phyloP scores from a whole-genome alignment of 306 rosid genomes.

The Medicago lupulina region DNA sequence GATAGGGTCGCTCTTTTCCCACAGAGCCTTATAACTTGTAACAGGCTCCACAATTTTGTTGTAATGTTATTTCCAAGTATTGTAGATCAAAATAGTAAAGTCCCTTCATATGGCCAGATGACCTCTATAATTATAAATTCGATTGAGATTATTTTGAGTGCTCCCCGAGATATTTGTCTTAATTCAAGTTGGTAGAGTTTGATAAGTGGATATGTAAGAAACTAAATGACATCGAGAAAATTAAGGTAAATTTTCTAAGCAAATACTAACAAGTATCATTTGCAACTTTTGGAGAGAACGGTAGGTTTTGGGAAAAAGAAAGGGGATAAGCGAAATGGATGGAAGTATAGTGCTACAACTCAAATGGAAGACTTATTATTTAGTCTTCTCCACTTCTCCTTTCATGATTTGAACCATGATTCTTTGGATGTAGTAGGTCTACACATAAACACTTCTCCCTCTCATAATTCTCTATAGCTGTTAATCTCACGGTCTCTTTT shows the following conservation, averaged over 20 bases:
- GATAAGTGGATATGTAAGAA: neutral
- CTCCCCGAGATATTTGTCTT: neutral
- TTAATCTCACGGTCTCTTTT: too few relatives aligned
- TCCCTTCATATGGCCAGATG: neutral
- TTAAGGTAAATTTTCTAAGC: neutral
- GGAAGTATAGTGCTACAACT: too few relatives aligned
- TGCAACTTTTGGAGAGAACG: too few relatives aligned
- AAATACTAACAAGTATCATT: too few relatives aligned
- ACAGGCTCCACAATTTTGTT: constrained; percentile 51
- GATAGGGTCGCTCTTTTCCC: constrained; percentile 35
- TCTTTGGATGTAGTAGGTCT: too few relatives aligned
- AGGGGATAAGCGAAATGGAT: too few relatives aligned
- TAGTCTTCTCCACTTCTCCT: too few relatives aligned
- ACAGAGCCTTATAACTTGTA: constrained; percentile 23
- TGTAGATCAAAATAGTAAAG: constrained; percentile 6
- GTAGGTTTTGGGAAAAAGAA: too few relatives aligned
- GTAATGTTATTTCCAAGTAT: constrained; percentile 27
- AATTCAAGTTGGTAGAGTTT: neutral
- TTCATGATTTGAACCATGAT: too few relatives aligned
- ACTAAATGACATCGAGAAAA: neutral
- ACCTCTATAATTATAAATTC: neutral
- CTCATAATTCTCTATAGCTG: too few relatives aligned
- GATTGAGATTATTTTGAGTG: constrained; percentile 4
- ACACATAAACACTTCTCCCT: too few relatives aligned
- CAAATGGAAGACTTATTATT: too few relatives aligned